Conservation (phyloP, 176 grass and related monocot genomes). For the Ensete ventricosum region DNA sequence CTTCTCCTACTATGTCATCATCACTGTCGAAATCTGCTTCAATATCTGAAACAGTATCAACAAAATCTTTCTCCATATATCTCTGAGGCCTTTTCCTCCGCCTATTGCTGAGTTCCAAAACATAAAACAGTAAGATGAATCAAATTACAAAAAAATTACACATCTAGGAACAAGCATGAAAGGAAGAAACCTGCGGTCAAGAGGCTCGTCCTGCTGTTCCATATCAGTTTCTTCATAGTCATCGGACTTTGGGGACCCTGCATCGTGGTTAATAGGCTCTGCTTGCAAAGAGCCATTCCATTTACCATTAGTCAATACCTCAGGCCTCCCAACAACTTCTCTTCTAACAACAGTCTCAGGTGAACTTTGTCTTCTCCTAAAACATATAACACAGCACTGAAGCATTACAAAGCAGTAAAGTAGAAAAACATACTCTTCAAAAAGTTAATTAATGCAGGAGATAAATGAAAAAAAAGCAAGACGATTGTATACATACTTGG, state of each 20-base stretch:
- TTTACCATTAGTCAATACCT: conserved; percentile 70
- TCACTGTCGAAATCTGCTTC: conserved; percentile 55
- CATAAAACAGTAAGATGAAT: not conserved
- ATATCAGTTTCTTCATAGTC: conserved; percentile 47
- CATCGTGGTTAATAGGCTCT: conserved; percentile 33
- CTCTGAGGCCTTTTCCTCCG: conserved; percentile 70
- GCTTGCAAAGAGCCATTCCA: conserved; percentile 51
- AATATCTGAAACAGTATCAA: conserved; percentile 48
- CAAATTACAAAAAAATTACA: conserved; percentile 9
- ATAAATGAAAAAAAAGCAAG: conserved; percentile 13
- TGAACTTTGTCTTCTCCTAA: conserved; percentile 57
- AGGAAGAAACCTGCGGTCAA: conserved; percentile 46
- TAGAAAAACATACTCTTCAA: not conserved
- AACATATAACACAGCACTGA: conserved; percentile 17
- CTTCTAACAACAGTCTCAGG: conserved; percentile 53
- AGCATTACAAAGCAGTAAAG: not conserved
- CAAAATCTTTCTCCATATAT: conserved; percentile 60
- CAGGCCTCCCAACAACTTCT: conserved; percentile 40
- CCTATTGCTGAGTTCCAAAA: conserved; percentile 31
- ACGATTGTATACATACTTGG: conserved; percentile 58
- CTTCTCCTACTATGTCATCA: conserved; percentile 91
- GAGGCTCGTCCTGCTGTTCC: conserved; percentile 42
- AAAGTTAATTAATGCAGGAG: not conserved
- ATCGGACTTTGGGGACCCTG: conserved; percentile 49
- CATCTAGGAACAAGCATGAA: not conserved